Evolutionary conservation across 2,329 filamentous ascomycete species (phyloP).

Genomic region (Fusarium dimerum): DNA sequence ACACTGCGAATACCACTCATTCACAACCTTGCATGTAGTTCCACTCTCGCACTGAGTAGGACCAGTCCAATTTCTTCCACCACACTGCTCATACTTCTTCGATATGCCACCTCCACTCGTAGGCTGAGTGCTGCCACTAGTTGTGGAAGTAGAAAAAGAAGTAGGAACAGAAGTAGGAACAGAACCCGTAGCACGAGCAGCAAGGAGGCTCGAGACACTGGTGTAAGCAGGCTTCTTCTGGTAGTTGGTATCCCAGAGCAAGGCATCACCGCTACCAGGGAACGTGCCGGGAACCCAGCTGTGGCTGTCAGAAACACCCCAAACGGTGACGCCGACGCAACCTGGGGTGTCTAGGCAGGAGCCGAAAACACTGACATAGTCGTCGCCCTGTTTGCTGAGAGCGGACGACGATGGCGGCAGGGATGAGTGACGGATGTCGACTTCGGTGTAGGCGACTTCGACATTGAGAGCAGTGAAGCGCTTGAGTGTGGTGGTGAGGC

Average conservation of each 20-base stretch:
- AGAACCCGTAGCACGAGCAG: conserved; percentile 27
- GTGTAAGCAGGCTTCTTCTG: conserved; percentile 43
- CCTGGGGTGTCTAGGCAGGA: conserved; percentile 38
- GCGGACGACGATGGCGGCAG: conserved; percentile 46
- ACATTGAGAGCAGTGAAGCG: conserved; percentile 53
- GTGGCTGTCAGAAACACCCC: conserved; percentile 44
- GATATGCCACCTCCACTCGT: no score
- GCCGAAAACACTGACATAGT: conserved; percentile 44
- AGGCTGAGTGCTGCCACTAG: conserved; percentile 1
- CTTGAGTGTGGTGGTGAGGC: conserved; percentile 47
- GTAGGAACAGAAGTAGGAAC: conserved; percentile 4
- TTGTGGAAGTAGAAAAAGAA: conserved; percentile 4
- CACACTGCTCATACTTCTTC: conserved; percentile 9
- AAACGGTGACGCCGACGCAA: conserved; percentile 48
- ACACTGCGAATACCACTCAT: conserved; percentile 19
- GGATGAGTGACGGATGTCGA: conserved; percentile 55
- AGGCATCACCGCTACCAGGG: conserved; percentile 41
- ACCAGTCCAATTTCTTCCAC: conserved; percentile 11
- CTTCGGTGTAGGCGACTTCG: conserved; percentile 62
- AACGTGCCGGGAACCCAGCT: conserved; percentile 42
- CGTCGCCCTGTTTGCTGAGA: conserved; percentile 46
- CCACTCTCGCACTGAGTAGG: conserved; percentile 9
- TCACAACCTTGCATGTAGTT: conserved; percentile 12
- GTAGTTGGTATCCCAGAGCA: conserved; percentile 39
- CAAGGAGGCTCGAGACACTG: conserved; percentile 37